A percentile compares a stretch with the other conserved stretches of the same genome.
phyloP scores from a whole-genome alignment of 345 rosid genomes.

The Draba incana region DNA sequence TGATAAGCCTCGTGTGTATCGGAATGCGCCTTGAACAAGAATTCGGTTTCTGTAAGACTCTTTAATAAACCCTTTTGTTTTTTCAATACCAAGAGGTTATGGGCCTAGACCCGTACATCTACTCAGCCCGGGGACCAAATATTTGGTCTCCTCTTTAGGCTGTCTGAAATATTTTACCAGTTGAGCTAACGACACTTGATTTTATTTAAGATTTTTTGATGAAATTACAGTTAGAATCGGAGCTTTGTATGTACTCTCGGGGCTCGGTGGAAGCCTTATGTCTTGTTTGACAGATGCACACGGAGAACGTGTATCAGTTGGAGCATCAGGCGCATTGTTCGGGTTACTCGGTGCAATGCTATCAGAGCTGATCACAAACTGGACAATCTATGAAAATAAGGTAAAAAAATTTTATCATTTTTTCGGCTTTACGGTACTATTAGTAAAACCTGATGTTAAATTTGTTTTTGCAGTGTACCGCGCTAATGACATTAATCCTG shows the following conservation, averaged over 20 bases:
- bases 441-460: neutral
- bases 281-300: constrained; percentile 52
- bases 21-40: constrained; percentile 88
- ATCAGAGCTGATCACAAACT: constrained; percentile 89
- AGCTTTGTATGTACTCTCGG: constrained; percentile 65
- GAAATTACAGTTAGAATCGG: constrained; percentile 74
- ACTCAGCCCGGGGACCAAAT: too few species aligned
- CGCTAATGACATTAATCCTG: constrained; percentile 62
- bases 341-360: constrained; percentile 98
- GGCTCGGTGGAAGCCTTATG: constrained; percentile 83
- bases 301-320: constrained; percentile 61
- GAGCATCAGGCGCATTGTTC: constrained; percentile 96
- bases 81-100: neutral
- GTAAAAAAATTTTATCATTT: constrained; percentile 38
- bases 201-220: neutral
- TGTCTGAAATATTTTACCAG: too few species aligned
- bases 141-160: too few species aligned
- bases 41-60: constrained; percentile 79
- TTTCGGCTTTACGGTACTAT: neutral
- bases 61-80: neutral
- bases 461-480: constrained; percentile 58
- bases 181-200: too few species aligned
- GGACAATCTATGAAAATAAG: constrained; percentile 90
- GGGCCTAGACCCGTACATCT: too few species aligned
- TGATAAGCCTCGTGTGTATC: constrained; percentile 77